Evolutionary conservation across 2,329 filamentous ascomycete genomes (phyloP).

Genomic region (Colletotrichum australisinense): DNA sequence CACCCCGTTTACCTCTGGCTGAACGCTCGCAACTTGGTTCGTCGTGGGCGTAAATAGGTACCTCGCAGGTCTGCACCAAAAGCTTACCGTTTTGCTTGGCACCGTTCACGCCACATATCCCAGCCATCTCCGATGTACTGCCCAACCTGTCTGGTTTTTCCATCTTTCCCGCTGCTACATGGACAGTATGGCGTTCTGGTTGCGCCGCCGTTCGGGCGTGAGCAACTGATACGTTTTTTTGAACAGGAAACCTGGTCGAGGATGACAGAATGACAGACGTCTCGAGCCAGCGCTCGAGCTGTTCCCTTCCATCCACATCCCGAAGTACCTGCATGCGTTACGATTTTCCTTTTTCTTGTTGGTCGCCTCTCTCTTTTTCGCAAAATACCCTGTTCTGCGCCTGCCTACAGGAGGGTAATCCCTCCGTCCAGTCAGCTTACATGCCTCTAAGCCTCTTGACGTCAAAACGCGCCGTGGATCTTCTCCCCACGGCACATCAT

Average conservation of each 20-base stretch:
- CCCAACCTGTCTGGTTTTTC: neutral
- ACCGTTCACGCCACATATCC: conserved; percentile 2
- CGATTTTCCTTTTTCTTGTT: neutral
- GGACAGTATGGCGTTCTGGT: neutral
- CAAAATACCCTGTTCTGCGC: neutral
- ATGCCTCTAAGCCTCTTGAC: conserved; percentile 27
- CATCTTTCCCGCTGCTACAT: neutral
- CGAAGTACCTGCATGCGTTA: neutral
- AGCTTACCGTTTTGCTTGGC: conserved; percentile 9
- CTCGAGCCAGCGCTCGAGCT: conserved; percentile 12
- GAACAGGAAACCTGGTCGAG: conserved; percentile 1
- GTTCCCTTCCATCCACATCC: conserved; percentile 11
- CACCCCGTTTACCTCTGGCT: conserved; percentile 14
- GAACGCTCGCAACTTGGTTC: conserved; percentile 7
- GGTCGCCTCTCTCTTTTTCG: neutral
- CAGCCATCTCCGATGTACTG: conserved; percentile 14
- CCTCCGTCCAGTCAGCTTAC: conserved; percentile 24
- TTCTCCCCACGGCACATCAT: conserved; percentile 1
- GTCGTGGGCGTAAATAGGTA: neutral
- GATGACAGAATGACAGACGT: conserved; percentile 26
- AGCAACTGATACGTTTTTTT: neutral
- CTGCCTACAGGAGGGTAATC: neutral
- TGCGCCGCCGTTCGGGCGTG: neutral
- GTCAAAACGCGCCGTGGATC: conserved; percentile 23
- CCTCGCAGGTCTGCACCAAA: neutral